Evolutionary conservation across 2,329 filamentous ascomycete species (phyloP).

Genomic region (Fusarium pseudocircinatum): DNA sequence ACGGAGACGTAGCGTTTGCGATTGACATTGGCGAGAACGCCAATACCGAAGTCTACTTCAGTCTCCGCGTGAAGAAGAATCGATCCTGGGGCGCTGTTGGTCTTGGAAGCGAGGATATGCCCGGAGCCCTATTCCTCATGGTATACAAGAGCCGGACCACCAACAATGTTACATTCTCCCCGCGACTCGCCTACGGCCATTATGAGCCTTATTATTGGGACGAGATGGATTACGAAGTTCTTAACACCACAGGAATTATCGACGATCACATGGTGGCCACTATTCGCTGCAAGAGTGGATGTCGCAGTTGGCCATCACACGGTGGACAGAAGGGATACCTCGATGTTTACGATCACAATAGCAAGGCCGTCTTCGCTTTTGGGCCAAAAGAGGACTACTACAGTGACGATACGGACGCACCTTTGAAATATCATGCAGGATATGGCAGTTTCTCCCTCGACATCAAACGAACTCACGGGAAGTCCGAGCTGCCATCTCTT

Average conservation of each 20-base stretch:
- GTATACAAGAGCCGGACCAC: constrained; percentile 60
- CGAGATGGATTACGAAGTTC: constrained; percentile 54
- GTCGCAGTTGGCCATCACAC: constrained; percentile 58
- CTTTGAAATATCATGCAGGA: constrained; percentile 61
- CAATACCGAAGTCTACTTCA: constrained; percentile 63
- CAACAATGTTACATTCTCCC: constrained; percentile 65
- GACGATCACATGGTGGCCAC: constrained; percentile 60
- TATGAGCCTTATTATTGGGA: constrained; percentile 61
- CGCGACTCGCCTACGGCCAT: constrained; percentile 60
- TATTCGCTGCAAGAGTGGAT: constrained; percentile 61
- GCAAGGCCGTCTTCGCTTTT: constrained; percentile 65
- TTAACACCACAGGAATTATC: constrained; percentile 59
- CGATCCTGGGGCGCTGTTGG: constrained; percentile 65
- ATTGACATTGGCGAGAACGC: constrained; percentile 59
- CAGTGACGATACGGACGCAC: constrained; percentile 55
- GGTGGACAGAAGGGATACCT: constrained; percentile 53
- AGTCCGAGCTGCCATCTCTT: constrained; percentile 53
- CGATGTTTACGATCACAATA: constrained; percentile 58
- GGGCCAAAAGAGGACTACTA: constrained; percentile 58
- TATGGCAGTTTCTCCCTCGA: constrained; percentile 67
- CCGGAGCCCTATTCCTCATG: constrained; percentile 63
- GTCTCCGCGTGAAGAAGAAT: constrained; percentile 57
- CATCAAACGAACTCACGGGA: constrained; percentile 61
- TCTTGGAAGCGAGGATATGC: constrained; percentile 62
- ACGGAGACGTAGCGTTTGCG: constrained; percentile 58